These are phyloP conservation scores for Irpex sp. DNA, from an alignment of 1,284 basidiomycete species.

Conservation along the genomic window DNA sequence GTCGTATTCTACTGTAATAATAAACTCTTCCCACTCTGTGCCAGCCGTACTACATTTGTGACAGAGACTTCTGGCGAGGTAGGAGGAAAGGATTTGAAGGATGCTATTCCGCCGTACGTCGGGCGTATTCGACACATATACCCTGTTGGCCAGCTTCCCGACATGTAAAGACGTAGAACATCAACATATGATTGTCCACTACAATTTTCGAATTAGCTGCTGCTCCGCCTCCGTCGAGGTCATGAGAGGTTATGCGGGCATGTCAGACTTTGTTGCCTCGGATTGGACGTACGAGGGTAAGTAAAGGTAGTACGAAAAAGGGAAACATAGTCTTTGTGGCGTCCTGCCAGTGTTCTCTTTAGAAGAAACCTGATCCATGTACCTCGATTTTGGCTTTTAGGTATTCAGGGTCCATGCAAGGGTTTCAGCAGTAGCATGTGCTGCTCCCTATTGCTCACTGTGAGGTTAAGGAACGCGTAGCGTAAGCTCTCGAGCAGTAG, in stretches of 20 bases:
- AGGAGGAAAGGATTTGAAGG: not conserved
- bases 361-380: not conserved
- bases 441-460: no score
- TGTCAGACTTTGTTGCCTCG: no score
- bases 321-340: not conserved
- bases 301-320: not conserved
- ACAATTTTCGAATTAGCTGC: no score
- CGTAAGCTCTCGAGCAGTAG: no score
- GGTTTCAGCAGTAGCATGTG: no score
- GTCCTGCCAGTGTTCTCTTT: not conserved
- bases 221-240: no score
- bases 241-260: no score
- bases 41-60: no score
- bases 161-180: not conserved
- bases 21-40: not conserved
- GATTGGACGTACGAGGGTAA: no score
- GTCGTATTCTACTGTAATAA: not conserved
- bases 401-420: no score
- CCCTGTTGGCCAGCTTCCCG: not conserved
- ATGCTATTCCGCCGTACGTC: not conserved
- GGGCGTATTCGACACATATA: not conserved
- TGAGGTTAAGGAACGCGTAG: no score
- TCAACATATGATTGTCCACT: no score
- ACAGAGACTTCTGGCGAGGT: conserved; percentile 8
- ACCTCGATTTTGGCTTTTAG: not conserved